These are phyloP conservation scores for Sporormia fimetaria DNA, from an alignment of 495 filamentous ascomycete species.

Conservation along the genomic window DNA sequence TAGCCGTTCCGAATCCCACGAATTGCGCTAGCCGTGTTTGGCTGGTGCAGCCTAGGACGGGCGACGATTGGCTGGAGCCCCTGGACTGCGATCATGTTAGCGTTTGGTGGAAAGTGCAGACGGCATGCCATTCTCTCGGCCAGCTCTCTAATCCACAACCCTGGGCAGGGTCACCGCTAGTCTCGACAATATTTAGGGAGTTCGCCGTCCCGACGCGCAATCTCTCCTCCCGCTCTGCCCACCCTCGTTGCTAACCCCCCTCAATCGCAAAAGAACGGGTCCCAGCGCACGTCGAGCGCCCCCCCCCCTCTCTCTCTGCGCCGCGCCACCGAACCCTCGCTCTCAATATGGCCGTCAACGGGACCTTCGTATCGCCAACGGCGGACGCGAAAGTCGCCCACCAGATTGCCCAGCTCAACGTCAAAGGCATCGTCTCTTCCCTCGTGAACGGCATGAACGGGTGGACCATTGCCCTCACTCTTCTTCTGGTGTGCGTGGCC, in stretches of 20 bases:
- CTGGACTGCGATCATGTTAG: no score
- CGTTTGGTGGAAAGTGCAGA: no score
- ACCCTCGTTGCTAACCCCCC: background rate
- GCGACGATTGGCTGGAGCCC: no score
- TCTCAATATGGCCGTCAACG: constrained; percentile 51
- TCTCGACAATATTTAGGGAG: no score
- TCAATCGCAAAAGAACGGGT: constrained; percentile 11
- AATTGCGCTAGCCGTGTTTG: no score
- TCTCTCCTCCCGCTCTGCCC: background rate
- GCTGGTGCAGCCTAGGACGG: no score
- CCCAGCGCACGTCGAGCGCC: background rate
- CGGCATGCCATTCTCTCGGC: no score
- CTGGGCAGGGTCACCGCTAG: no score
- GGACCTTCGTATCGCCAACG: constrained; percentile 64
- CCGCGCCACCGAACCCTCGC: constrained; percentile 1
- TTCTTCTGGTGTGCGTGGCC: constrained; percentile 56
- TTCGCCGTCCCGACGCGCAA: no score
- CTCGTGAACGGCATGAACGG: constrained; percentile 46
- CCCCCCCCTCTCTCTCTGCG: background rate
- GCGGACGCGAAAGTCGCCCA: constrained; percentile 40
- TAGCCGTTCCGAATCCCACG: no score
- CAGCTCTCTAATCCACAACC: no score
- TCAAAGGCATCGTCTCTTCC: constrained; percentile 30
- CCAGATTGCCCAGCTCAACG: constrained; percentile 39
- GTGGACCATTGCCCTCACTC: constrained; percentile 52